A percentile compares a stretch with the other conserved stretches of the same genome.
Evolutionary conservation across 257 asterid genomes (phyloP).

Genomic region (Capsicum chinense): DNA sequence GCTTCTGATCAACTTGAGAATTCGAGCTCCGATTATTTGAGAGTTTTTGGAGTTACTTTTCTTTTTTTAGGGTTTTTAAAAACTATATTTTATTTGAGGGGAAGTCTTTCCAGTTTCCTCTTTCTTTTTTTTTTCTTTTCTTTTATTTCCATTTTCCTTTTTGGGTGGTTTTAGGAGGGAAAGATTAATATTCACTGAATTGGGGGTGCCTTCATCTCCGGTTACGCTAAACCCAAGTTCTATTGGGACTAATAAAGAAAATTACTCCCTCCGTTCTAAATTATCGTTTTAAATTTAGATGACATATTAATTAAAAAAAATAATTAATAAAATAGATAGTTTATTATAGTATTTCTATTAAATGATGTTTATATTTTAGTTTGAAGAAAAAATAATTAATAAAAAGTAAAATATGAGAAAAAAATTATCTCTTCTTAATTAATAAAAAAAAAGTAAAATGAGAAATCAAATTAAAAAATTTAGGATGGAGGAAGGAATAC

Average conservation of each 20-base stretch:
- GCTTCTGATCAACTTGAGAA: conserved; percentile 15
- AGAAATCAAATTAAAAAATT: too few relatives aligned
- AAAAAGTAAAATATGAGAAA: too few relatives aligned
- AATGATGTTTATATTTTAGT: too few relatives aligned
- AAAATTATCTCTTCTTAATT: too few relatives aligned
- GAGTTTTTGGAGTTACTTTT: conserved; percentile 20
- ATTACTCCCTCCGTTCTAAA: background rate
- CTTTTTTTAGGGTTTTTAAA: background rate
- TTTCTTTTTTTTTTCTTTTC: background rate
- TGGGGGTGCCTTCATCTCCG: background rate
- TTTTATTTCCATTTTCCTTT: background rate
- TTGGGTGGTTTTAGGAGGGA: conserved; percentile 29
- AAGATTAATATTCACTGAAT: conserved; percentile 20
- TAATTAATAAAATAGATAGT: too few relatives aligned
- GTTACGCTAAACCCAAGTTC: background rate
- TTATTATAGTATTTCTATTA: too few relatives aligned
- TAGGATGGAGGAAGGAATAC: too few relatives aligned
- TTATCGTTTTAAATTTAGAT: too few relatives aligned
- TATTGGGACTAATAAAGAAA: conserved; percentile 11
- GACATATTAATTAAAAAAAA: too few relatives aligned
- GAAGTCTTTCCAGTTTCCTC: conserved; percentile 26
- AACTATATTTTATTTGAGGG: conserved; percentile 22
- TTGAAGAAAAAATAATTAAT: too few relatives aligned
- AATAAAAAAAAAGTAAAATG: too few relatives aligned
- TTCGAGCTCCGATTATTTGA: background rate